Conservation (phyloP, 139 green algal genomes). For the Desmodesmus armatus region DNA sequence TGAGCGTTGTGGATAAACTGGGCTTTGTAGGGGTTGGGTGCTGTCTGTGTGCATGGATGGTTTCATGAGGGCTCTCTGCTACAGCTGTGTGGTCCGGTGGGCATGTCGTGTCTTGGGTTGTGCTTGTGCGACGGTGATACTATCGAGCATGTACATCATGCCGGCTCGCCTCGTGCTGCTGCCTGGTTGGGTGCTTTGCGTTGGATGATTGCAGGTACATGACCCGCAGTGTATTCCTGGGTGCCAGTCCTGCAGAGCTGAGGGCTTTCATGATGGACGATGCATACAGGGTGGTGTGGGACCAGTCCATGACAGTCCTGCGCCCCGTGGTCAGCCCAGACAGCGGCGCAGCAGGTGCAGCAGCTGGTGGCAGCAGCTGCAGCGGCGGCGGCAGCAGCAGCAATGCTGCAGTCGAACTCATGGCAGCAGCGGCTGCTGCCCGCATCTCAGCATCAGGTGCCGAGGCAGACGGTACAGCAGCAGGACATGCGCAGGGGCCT, state of each 20-base stretch:
- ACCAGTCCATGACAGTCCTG: constrained; percentile 51
- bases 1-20: too few relatives aligned
- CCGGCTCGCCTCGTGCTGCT: background rate
- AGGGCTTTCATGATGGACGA: constrained; percentile 74
- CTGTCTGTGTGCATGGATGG: too few relatives aligned
- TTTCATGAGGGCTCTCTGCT: too few relatives aligned
- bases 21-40: background rate
- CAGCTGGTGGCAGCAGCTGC: background rate
- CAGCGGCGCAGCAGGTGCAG: background rate
- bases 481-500: background rate
- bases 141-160: background rate
- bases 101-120: too few relatives aligned
- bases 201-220: too few relatives aligned
- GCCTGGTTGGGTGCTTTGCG: too few relatives aligned
- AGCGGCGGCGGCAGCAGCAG: background rate
- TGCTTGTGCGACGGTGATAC: too few relatives aligned
- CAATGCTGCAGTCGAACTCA: background rate
- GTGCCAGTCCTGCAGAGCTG: constrained; percentile 60
- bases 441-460: background rate
- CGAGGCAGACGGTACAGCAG: background rate
- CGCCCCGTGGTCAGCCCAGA: background rate
- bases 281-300: constrained; percentile 58
- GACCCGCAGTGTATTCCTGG: constrained; percentile 58
- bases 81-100: too few relatives aligned
- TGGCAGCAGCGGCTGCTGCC: constrained; percentile 21